Evolutionary conservation across 768 basidiomycete species (phyloP).

Genomic region (Arthromyces matolae): DNA sequence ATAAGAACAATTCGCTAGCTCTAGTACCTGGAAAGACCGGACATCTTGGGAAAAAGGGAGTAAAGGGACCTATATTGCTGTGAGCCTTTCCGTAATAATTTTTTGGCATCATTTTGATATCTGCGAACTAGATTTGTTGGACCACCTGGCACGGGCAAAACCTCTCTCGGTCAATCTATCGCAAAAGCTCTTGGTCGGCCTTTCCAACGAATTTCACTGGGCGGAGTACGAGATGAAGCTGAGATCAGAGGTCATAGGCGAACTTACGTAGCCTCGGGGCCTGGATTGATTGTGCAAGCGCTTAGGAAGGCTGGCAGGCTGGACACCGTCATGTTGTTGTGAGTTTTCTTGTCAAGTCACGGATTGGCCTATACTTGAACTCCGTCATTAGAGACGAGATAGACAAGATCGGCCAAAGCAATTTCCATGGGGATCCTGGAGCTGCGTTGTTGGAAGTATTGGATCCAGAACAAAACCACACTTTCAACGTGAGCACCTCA

Average conservation of each 20-base stretch:
- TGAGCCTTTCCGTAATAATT: slow-evolving; percentile 23
- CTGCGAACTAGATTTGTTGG: slow-evolving; percentile 68
- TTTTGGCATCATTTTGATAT: slow-evolving; percentile 3
- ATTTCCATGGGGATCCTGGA: slow-evolving; percentile 88
- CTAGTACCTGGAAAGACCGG: slow-evolving; percentile 15
- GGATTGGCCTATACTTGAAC: slow-evolving; percentile 1
- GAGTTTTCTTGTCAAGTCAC: slow-evolving; percentile 17
- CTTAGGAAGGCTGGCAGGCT: slow-evolving; percentile 76
- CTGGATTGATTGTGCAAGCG: slow-evolving; percentile 82
- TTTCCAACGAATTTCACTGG: slow-evolving; percentile 89
- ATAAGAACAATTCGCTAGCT: slow-evolving; percentile 13
- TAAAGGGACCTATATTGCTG: slow-evolving; percentile 75
- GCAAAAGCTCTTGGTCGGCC: slow-evolving; percentile 80
- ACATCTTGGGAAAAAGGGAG: slow-evolving; percentile 34
- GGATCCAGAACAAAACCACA: slow-evolving; percentile 90
- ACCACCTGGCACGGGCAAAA: slow-evolving; percentile 90
- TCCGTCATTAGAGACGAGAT: slow-evolving; percentile 68
- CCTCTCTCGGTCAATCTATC: slow-evolving; percentile 85
- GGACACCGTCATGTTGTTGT: slow-evolving; percentile 78
- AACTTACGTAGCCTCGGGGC: slow-evolving; percentile 90
- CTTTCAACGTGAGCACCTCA: slow-evolving; percentile 56
- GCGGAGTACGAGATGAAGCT: slow-evolving; percentile 93
- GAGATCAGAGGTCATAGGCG: slow-evolving; percentile 50
- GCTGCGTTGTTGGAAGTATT: slow-evolving; percentile 90
- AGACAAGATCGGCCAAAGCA: slow-evolving; percentile 85